These are phyloP conservation scores for Fusarium agapanthi DNA, from an alignment of 2,329 filamentous ascomycete genomes.

Conservation along the genomic window DNA sequence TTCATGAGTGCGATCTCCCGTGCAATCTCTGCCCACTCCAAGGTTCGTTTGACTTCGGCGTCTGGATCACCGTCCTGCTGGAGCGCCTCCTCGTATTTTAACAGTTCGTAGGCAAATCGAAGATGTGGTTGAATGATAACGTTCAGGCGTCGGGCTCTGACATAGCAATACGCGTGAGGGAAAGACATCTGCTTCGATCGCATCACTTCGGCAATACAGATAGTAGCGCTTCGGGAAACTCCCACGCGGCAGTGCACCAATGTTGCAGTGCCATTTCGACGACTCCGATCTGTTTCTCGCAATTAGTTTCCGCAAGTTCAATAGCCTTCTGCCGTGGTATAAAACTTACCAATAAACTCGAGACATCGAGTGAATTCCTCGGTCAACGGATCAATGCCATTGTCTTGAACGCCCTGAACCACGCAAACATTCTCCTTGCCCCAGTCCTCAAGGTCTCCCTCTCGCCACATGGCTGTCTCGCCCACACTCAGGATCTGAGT, in stretches of 20 bases:
- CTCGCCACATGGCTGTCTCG: slow-evolving; percentile 83
- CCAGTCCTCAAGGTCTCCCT: slow-evolving; percentile 76
- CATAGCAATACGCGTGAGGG: slow-evolving; percentile 94
- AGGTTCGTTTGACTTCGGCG: slow-evolving; percentile 70
- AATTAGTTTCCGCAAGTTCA: slow-evolving; percentile 1
- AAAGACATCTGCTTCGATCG: slow-evolving; percentile 80
- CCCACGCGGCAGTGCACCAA: slow-evolving; percentile 96
- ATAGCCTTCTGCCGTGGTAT: not conserved
- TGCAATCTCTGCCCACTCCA: slow-evolving; percentile 90
- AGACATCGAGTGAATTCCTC: slow-evolving; percentile 87
- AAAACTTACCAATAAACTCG: slow-evolving; percentile 86
- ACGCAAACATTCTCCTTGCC: slow-evolving; percentile 80
- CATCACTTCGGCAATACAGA: slow-evolving; percentile 99
- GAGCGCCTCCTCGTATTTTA: slow-evolving; percentile 92
- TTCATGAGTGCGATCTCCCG: slow-evolving; percentile 97
- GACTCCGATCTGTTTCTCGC: slow-evolving; percentile 74
- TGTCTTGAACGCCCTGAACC: slow-evolving; percentile 91
- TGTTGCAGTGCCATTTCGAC: slow-evolving; percentile 79
- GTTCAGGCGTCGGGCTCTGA: slow-evolving; percentile 89
- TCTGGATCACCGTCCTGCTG: slow-evolving; percentile 59
- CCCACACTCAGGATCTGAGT: slow-evolving; percentile 90
- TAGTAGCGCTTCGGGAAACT: slow-evolving; percentile 93
- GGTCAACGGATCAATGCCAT: slow-evolving; percentile 91
- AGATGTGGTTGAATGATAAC: slow-evolving; percentile 98
- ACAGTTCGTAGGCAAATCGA: slow-evolving; percentile 90